These are phyloP conservation scores for Hypoxylon sp. DNA, from an alignment of 2,329 filamentous ascomycete species.

Conservation along the genomic window DNA sequence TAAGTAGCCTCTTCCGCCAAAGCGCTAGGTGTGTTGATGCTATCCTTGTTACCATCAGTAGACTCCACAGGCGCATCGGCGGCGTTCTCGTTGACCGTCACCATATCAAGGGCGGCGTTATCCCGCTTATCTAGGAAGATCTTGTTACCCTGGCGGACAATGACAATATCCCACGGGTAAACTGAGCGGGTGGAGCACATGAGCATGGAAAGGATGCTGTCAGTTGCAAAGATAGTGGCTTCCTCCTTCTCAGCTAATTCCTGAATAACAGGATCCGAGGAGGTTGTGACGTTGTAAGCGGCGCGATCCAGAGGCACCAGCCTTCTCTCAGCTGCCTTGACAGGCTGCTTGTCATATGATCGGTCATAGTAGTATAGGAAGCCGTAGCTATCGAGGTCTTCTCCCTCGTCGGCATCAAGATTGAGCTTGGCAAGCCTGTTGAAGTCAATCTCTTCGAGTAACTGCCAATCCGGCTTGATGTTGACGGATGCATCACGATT, in stretches of 20 bases:
- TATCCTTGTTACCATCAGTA: constrained; percentile 92
- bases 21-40: constrained; percentile 92
- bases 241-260: constrained; percentile 96
- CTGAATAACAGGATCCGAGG: constrained; percentile 95
- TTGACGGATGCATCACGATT: constrained; percentile 97
- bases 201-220: constrained; percentile 98
- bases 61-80: constrained; percentile 93
- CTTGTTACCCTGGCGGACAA: constrained; percentile 93
- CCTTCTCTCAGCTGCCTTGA: constrained; percentile 90
- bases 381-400: constrained; percentile 94
- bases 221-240: constrained; percentile 96
- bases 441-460: constrained; percentile 99
- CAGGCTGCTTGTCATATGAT: constrained; percentile 91
- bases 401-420: constrained; percentile 92
- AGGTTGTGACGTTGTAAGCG: constrained; percentile 98
- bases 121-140: constrained; percentile 99
- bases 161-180: constrained; percentile 98
- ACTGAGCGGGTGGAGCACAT: constrained; percentile 98
- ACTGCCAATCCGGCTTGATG: constrained; percentile 94
- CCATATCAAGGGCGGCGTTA: constrained; percentile 93
- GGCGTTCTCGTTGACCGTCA: constrained; percentile 99
- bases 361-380: constrained; percentile 99
- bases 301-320: constrained; percentile 92
- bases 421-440: constrained; percentile 95
- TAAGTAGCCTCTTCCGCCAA: constrained; percentile 98